Conservation (phyloP, 176 grass and related monocot genomes). For the Thalia dealbata region DNA sequence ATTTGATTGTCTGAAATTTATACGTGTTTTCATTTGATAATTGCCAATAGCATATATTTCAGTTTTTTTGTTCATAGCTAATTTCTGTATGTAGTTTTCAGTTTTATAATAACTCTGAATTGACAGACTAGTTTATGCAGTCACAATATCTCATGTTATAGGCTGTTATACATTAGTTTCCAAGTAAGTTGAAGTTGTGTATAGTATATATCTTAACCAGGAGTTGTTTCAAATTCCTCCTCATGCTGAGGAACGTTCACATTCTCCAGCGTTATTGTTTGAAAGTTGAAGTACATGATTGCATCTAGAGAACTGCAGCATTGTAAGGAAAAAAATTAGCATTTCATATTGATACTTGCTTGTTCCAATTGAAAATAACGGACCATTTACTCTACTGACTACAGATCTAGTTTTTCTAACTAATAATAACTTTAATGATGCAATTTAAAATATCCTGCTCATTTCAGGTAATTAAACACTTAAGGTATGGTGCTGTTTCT, state of each 20-base stretch:
- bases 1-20: background rate
- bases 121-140: background rate
- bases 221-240: background rate
- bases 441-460: background rate
- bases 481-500: conserved; percentile 56
- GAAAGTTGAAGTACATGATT: too few relatives aligned
- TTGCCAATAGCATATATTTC: background rate
- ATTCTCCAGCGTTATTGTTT: too few relatives aligned
- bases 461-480: conserved; percentile 77
- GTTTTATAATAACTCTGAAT: background rate
- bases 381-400: too few relatives aligned
- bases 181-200: background rate
- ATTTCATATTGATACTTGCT: too few relatives aligned
- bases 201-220: background rate
- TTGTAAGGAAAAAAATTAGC: too few relatives aligned
- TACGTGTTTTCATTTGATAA: background rate
- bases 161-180: background rate
- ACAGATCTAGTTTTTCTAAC: too few relatives aligned
- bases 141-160: background rate
- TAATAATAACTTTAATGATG: background rate
- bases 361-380: too few relatives aligned
- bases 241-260: background rate
- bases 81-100: background rate
- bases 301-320: too few relatives aligned
- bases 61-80: background rate